A percentile compares a stretch with the other conserved stretches of the same genome.
phyloP scores from a whole-genome alignment of 2,329 filamentous ascomycete species.

The Beauveria sp. region DNA sequence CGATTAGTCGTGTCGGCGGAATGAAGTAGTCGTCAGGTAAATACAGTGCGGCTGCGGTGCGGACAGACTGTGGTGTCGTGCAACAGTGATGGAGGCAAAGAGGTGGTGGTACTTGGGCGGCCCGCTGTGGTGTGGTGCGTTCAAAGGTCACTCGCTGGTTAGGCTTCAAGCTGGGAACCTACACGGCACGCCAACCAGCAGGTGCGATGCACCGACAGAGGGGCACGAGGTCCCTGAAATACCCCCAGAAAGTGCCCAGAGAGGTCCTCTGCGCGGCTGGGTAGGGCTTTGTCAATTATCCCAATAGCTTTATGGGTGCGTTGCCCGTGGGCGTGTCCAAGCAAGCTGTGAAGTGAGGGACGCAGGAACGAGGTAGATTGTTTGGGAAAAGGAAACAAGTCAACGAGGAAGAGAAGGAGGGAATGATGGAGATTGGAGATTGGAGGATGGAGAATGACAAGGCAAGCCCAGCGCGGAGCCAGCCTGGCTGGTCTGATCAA shows the following conservation, averaged over 20 bases:
- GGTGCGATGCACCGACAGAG: not conserved
- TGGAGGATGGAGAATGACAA: not conserved
- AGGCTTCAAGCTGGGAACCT: not conserved
- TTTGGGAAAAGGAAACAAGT: not conserved
- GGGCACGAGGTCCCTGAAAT: not conserved
- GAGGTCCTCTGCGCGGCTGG: not conserved
- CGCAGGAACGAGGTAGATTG: not conserved
- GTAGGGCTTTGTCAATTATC: not conserved
- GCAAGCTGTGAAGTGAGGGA: not conserved
- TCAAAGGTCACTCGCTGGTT: not conserved
- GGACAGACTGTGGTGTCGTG: not conserved
- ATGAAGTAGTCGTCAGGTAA: not conserved
- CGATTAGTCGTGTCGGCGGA: not conserved
- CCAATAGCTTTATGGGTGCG: not conserved
- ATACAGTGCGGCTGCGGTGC: not conserved
- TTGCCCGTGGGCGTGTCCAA: not conserved
- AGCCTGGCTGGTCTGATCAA: slow-evolving; percentile 8
- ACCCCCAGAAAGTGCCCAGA: not conserved
- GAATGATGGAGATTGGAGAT: not conserved
- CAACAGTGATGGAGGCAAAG: not conserved
- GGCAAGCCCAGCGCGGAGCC: not conserved
- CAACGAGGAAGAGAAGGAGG: not conserved
- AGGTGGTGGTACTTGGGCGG: not conserved
- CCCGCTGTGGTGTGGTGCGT: not conserved
- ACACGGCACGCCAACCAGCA: not conserved